Base-by-base conservation (phyloP, 2,329 filamentous ascomycete species). In the Cercospora zeae-maydis region DNA sequence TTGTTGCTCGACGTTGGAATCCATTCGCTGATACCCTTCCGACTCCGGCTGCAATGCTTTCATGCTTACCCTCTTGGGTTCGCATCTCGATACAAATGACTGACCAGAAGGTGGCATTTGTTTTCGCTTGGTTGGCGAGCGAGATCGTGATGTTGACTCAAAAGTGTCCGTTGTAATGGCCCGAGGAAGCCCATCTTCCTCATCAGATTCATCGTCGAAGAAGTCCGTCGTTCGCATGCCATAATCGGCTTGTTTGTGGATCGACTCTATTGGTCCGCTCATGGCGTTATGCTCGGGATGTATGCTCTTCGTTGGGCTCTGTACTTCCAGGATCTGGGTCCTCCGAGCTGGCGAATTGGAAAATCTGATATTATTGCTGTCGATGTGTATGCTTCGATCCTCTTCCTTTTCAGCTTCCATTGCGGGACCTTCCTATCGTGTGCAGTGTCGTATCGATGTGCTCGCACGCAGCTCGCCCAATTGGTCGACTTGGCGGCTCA, bases 271-370 rank as follows among this genome's bases (percentile, higher is more conserved):
- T 4, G 60, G 64, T 11, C 52, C 61, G 4, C 39, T 36, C 16
- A 52, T 63, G 36, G 58, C 62, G 51, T 61, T 63, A 21, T 71
- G 66, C 34, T 72, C 68, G 19, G 75, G 71, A 63, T 72, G 71
- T n/a, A 77, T 66, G 63, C 74, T 76, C 47, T 70, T 70, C 6
- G 71, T 71, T 11, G 75, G 75, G 67, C 75, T 76, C 14, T 61
- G 65, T 16, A 74, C 59, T 30, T 66, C 67, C 19, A 73, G 72
- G 19, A 77, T 65, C 39, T 67, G 65, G 16, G 75, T 74, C 57
- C 74, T 74, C 33, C 74, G 63, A 65, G 70, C 64, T 37, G 75
- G 75, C 21, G 73, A 75, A 27, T 72, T 69, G 13, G 73, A 75
- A 9, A 73, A 63, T 16, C 72, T 66, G 24, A 73, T 65, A 7